These are phyloP conservation scores for Verbascum thapsus DNA, from an alignment of 257 asterid species.

Conservation along the genomic window DNA sequence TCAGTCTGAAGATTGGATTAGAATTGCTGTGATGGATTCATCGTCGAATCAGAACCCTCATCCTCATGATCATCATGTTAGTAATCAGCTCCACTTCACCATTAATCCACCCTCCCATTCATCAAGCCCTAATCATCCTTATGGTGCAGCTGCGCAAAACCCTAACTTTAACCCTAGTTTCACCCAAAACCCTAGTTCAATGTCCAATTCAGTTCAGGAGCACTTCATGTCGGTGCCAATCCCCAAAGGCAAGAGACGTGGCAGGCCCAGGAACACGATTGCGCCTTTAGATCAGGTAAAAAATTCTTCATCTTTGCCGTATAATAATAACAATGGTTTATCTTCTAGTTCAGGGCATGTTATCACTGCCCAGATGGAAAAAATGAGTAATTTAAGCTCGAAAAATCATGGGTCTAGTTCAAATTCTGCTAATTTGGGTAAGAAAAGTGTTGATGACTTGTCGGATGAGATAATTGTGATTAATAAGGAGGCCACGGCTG, in stretches of 20 bases:
- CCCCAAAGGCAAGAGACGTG: slow-evolving; percentile 76
- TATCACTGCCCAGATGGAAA: slow-evolving; percentile 36
- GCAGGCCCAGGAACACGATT: slow-evolving; percentile 63
- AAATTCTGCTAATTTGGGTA: slow-evolving; percentile 22
- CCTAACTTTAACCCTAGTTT: slow-evolving; percentile 35
- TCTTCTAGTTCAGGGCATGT: slow-evolving; percentile 45
- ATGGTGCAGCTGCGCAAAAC: slow-evolving; percentile 28
- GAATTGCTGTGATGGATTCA: slow-evolving; percentile 49
- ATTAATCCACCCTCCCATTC: slow-evolving; percentile 48
- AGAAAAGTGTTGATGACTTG: slow-evolving; percentile 47
- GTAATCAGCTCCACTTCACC: slow-evolving; percentile 51
- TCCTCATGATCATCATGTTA: slow-evolving; percentile 36
- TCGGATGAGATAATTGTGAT: slow-evolving; percentile 93
- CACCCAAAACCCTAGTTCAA: slow-evolving; percentile 36
- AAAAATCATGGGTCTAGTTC: slow-evolving; percentile 33
- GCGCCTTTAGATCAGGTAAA: slow-evolving; percentile 50
- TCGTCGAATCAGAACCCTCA: slow-evolving; percentile 44
- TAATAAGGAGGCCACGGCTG: slow-evolving; percentile 82
- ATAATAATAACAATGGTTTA: slow-evolving; percentile 30
- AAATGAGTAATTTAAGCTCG: slow-evolving; percentile 31
- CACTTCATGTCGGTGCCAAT: slow-evolving; percentile 48
- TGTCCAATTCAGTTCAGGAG: slow-evolving; percentile 35
- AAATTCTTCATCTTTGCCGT: slow-evolving; percentile 34
- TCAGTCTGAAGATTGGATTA: too few species aligned
- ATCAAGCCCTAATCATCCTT: slow-evolving; percentile 34